Evolutionary conservation across 257 asterid species (phyloP), one percentile per base, ranked within the genome.

Genomic region (Leonotis leonurus): DNA sequence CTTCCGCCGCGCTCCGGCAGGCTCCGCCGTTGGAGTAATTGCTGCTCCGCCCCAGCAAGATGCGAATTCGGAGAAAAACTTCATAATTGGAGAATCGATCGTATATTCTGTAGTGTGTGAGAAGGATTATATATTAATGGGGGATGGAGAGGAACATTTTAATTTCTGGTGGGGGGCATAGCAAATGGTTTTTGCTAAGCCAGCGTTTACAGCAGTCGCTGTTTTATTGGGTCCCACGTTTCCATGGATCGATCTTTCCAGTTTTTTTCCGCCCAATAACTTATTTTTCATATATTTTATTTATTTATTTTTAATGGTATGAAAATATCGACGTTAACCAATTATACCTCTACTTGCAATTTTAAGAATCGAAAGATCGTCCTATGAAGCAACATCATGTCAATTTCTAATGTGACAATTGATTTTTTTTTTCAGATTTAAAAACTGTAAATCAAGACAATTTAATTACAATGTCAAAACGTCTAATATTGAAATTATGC

Each of bases 21-120:
- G 30, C 11, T 27, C 78, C 29, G 75, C 74, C 13, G 63, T 50
- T 1, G 74, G 73, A 17, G 50, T 22, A 10, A 72, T 65, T 29
- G 62, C 14, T 32, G 78, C 78, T 26, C 74, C 80, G 46, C 80
- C 66, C 68, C 74, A 84, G 24, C 88, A 84, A 6, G 64, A 62
- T 12, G 72, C 70, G 0, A 79, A 48, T 59, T 67, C 68, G 11
- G 72, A 39, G 27, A 81, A 45, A 16, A 73, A 60, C 73, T 74
- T 84, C 85, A 77, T 50, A 3, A 17, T 24, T 7, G 11, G 32
- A 27, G 40, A 40, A 18, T n/a, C 20, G 29, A 29, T 35, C 0
- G 62, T 39, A 6, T 27, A 33, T 43, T 26, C 7, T 3, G 20
- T 17, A 20, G 69, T 25, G 1, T 8, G 37, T 33, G 39, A 33